Evolutionary conservation across 305 asterid genomes (phyloP).

Genomic region (Solanum hybrid): DNA sequence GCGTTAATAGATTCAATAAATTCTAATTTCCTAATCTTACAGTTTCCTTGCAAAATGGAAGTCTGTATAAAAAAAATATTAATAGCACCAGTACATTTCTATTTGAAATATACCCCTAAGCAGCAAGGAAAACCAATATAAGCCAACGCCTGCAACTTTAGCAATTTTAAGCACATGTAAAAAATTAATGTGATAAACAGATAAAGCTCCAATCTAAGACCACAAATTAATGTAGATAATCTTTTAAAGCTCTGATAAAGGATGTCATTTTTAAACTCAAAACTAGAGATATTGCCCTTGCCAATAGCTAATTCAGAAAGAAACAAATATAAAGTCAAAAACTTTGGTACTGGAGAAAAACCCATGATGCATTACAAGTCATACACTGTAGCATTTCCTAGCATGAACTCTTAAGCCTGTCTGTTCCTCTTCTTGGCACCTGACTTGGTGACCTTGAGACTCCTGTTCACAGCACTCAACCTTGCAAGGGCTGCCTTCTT

Average conservation of each 20-base stretch:
- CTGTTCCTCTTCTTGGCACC: constrained; percentile 85
- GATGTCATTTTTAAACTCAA: background rate
- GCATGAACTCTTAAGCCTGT: constrained; percentile 31
- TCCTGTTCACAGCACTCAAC: constrained; percentile 60
- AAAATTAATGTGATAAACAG: no score
- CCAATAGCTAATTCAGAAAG: background rate
- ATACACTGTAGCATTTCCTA: constrained; percentile 6
- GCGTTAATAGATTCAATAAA: background rate
- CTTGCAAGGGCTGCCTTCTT: constrained; percentile 87
- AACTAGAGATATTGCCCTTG: background rate
- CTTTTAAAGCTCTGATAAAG: background rate
- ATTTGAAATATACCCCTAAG: background rate
- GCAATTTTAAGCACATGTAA: no score
- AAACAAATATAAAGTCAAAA: background rate
- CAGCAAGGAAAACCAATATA: background rate
- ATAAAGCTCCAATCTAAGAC: background rate
- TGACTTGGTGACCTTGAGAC: constrained; percentile 75
- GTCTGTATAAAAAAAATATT: background rate
- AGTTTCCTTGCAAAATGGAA: background rate
- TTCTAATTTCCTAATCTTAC: background rate
- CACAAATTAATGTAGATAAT: background rate
- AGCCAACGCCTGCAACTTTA: no score
- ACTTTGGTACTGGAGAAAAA: background rate
- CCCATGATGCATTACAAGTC: background rate
- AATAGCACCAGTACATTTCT: background rate